Evolutionary conservation across 768 basidiomycete genomes (phyloP), one percentile per base, ranked within the genome.

Genomic region (Boletus patriciae): DNA sequence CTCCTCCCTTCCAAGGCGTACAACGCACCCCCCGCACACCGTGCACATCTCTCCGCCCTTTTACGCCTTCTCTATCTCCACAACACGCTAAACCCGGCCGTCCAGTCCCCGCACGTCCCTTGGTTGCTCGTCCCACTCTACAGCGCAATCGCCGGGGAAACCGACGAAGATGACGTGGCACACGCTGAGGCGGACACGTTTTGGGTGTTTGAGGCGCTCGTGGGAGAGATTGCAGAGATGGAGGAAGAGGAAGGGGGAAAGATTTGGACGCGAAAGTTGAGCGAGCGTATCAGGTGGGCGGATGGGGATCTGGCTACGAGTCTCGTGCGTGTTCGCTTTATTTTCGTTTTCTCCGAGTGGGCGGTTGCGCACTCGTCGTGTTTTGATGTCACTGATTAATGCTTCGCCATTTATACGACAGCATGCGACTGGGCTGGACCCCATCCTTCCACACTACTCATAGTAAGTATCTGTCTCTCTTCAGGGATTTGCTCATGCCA

Each of bases 181-280:
- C 88, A 91, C 67, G 80, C 79, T 6, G 90, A 92, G 69, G 90
- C 90, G 2, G 90, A 92, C 63, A 80, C 86, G 0, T 92, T 92
- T 68, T 92, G 90, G 90, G 64, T 91, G 6, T 87, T 92, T 53
- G 88, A 91, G 68, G 80, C 84, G 0, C 77, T 92, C 62, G 74
- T 90, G 0, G 83, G 84, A 27, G 90, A 92, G 64, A 82, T 92
- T 47, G 76, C 82, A 2, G 90, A 89, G 49, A 67, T 92, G n/a
- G 85, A 86, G 57, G 86, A 87, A 50, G 83, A 85, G 55, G 84
- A 85, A 29, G 81, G 80, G 16, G 82, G 80, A 8, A 79, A 74
- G 46, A 42, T 78, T 25, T 91, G 87, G 88, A 84, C 83, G 74
- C 77, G 73, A 49, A 82, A 77, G 56, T 74, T 92, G 38, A 80